Base-by-base conservation (phyloP, 2,329 filamentous ascomycete genomes). In the Fusarium sp. region DNA sequence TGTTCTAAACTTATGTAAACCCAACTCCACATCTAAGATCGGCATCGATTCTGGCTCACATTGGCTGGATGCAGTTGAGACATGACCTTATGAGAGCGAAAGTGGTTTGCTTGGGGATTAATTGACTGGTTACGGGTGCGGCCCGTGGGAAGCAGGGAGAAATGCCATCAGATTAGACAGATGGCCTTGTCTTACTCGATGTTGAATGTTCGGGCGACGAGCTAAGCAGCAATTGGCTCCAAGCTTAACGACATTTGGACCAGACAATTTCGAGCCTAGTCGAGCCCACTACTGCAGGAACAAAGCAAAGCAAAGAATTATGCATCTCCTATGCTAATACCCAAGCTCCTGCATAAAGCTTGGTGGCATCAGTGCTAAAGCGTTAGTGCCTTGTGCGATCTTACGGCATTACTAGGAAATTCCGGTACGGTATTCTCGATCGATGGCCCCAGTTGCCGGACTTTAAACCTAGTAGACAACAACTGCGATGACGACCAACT, bases 241-340 rank as follows among this genome's bases (percentile, higher is more conserved):
- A 65, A 46, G 36, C 53, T 53, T 53, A 28, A 34, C 34, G 47
- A 42, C 54, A 44, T 57, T 39, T 38, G 53, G 54, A 44, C 58
- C 66, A 69, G 53, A 62, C 46, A 50, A 53, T 43, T 57, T 61
- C 36, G 59, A 62, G 71, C 49, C 51, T 70, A 72, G 72, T 65
- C 46, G 43, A 61, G 52, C 33, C 57, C 54, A 66, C 70, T 74
- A 74, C 72, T 74, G 72, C 72, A 74, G 72, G 72, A 74, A 74
- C 72, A 62, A 28, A 49, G 50, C 57, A 40, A 61, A 42, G 53
- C 54, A 63, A 70, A 47, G 26, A 38, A 53, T 44, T 62, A 62
- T 69, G 68, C 57, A 67, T 59, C 45, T 69, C 53, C 45, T 64
- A 50, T 43, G 53, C 21, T 57, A 46, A 62, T 62, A 65, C 57